Percentiles rank a stretch among this genome's conserved stretches.
These are phyloP conservation scores for Cladobotryum protrusum DNA, from an alignment of 2,329 filamentous ascomycete species.

Conservation along the genomic window DNA sequence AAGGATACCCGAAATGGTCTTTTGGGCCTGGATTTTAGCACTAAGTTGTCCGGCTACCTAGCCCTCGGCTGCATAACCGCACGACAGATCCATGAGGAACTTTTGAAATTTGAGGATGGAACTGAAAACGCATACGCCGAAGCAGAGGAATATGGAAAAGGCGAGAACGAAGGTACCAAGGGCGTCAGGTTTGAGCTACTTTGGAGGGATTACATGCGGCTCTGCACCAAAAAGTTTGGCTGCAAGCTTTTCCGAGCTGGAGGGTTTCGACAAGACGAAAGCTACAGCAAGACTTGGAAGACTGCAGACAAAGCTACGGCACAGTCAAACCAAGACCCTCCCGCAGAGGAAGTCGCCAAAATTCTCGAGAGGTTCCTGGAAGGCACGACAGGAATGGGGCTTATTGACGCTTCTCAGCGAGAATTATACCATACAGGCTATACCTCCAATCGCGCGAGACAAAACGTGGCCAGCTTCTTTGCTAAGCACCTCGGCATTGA, in stretches of 20 bases:
- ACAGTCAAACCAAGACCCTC: conserved; percentile 30
- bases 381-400: conserved; percentile 66
- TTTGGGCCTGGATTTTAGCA: conserved; percentile 64
- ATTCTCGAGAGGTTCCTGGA: conserved; percentile 54
- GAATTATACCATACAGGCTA: conserved; percentile 72
- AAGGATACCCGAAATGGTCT: conserved; percentile 67
- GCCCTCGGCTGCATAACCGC: conserved; percentile 67
- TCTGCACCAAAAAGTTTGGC: conserved; percentile 66
- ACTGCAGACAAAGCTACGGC: conserved; percentile 29
- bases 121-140: conserved; percentile 32
- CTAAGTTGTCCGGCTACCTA: conserved; percentile 69
- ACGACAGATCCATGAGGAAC: conserved; percentile 62
- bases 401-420: conserved; percentile 72
- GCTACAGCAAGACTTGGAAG: conserved; percentile 44
- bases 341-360: conserved; percentile 37
- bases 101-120: conserved; percentile 65
- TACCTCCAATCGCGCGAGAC: conserved; percentile 67
- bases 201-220: conserved; percentile 76
- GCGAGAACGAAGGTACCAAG: conserved; percentile 66
- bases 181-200: conserved; percentile 66
- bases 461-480: conserved; percentile 71
- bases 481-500: conserved; percentile 68
- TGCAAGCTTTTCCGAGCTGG: conserved; percentile 55
- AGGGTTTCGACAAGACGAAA: conserved; percentile 52
- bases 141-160: conserved; percentile 55